Evolutionary conservation across 192 early-diverging fungal genomes (phyloP), one percentile per base, ranked within the genome.

Genomic region (Phlyctochytrium bullatum): DNA sequence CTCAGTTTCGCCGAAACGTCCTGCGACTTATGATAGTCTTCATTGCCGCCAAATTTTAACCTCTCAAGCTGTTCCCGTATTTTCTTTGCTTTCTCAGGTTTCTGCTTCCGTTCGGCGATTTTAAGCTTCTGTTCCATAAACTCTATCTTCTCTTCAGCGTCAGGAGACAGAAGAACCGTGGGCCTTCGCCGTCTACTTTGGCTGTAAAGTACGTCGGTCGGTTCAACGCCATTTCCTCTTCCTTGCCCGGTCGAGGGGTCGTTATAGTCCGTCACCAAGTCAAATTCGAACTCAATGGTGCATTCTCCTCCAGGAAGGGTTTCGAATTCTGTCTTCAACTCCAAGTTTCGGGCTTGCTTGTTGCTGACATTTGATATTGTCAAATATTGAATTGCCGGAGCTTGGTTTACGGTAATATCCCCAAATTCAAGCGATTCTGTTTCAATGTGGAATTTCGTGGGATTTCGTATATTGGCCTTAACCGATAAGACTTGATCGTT

Each of bases 81-180:
- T 69, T 96, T 96, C 40, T 86, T 84, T 0, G 91, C 85, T 72
- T 99, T 99, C 20, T 97, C 95, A 1, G 81, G 78, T 2, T 86
- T 84, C 17, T 90, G 90, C 74, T 99, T 99, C 34, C 94, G 83
- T 50, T 80, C 85, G 0, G 94, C 94, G 72, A 99, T 99, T 79
- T 99, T 99, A 52, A 97, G 79, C 73, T 98, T 99, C 65, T 98
- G 97, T 78, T 99, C 94, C 67, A 98, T 71, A 61, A 88, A 83
- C 82, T 99, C 97, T 52, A 99, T 93, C 73, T 95, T 89, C 75
- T 98, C 95, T 84, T 96, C 92, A 54, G 89, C 87, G 40, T 92
- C 91, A 66, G 90, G 77, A 68, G 71, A 78, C 65, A 69, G 76
- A 70, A 76, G 80, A 53, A 64, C 61, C 32, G 61, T 34, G 32